These are phyloP conservation scores for Ceratocystis albifundus DNA, from an alignment of 2,329 filamentous ascomycete species.

Conservation along the genomic window DNA sequence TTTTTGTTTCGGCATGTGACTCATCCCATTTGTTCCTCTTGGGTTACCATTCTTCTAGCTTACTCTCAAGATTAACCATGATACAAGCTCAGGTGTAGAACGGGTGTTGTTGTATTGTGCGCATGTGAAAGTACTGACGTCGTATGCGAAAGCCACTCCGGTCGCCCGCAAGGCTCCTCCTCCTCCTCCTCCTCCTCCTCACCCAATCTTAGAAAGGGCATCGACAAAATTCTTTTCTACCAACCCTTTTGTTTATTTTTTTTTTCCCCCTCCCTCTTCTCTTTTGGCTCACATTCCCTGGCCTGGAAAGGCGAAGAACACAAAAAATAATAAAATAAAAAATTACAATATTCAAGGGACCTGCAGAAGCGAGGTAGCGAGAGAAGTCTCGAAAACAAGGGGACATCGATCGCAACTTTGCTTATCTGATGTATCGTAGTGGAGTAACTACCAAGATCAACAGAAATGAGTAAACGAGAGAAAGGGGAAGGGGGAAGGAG, in stretches of 20 bases:
- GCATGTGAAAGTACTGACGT: not conserved
- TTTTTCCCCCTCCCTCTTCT: too few relatives aligned
- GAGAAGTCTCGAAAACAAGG: slow-evolving; percentile 1
- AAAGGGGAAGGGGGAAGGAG: too few relatives aligned
- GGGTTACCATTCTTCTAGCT: not conserved
- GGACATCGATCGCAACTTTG: not conserved
- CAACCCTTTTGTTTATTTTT: too few relatives aligned
- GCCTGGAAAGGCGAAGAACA: not conserved
- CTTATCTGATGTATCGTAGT: not conserved
- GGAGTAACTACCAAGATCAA: not conserved
- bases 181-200: too few relatives aligned
- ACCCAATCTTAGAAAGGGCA: not conserved
- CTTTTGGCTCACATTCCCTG: too few relatives aligned
- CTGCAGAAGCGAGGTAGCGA: slow-evolving; percentile 10
- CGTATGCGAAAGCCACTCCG: not conserved
- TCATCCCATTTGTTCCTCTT: not conserved
- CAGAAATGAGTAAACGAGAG: not conserved
- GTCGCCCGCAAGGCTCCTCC: not conserved
- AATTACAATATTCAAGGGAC: not conserved
- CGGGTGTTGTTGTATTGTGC: not conserved
- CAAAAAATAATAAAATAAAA: not conserved
- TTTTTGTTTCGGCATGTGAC: not conserved
- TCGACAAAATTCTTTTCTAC: not conserved
- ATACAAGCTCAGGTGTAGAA: not conserved
- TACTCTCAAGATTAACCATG: not conserved